Evolutionary conservation across 768 basidiomycete genomes (phyloP), one percentile per base, ranked within the genome.

Genomic region (Crepidotus variabilis): DNA sequence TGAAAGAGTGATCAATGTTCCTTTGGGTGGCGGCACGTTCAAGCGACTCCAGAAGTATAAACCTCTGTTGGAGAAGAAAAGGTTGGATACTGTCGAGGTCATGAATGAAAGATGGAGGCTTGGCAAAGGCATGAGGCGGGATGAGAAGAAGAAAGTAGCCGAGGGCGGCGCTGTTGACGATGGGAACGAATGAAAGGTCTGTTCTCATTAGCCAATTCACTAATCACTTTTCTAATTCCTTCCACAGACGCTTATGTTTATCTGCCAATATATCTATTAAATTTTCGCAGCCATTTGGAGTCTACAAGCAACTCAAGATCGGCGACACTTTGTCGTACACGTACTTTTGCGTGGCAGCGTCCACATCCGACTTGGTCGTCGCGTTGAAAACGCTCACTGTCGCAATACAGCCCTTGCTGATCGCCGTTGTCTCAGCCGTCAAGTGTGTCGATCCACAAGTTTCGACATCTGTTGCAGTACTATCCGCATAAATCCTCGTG

Each of bases 81-180:
- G 92, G 52, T 71, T 88, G 24, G 89, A 91, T 56, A 77, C 78
- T 6, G 84, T 88, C 0, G 88, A 90, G 33, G 81, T 83, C 13
- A 79, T 82, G 21, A 96, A 98, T 66, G 84, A 85, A 63, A 79
- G 88, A 53, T 98, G 90, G 89, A 77, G 86, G 58, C 64, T 77
- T 16, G 88, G 88, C 10, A 85, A 85, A 64, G 87, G 84, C 1
- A 71, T 75, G 47, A 75, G 81, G 58, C 75, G 70, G 61, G 71
- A 71, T 13, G 78, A 72, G 57, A 71, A 63, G 58, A 67, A 65
- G 59, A 68, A 63, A 18, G 57, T 52, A n/a, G 61, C 53, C 4
- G 28, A 28, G 28, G 28, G 28, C 11, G 69, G 62, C 33, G 63
- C 18, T 22, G 63, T 56, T 5, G 62, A 63, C 13, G 68, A 69